phyloP scores from a whole-genome alignment of 2,329 filamentous ascomycete species.

The Coniella lustricola region DNA sequence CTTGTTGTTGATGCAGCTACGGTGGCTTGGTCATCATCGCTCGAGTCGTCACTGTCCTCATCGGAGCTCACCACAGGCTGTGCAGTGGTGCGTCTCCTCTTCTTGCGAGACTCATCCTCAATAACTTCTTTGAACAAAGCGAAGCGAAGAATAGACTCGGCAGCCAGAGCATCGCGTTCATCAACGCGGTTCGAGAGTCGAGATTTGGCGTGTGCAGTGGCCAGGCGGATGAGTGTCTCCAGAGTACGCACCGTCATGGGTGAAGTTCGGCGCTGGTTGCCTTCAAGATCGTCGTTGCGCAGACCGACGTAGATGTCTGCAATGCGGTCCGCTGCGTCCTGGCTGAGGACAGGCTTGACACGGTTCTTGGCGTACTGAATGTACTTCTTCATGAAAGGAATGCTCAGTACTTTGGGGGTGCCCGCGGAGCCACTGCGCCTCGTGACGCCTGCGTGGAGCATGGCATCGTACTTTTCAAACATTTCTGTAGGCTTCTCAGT shows the following conservation, averaged over 20 bases:
- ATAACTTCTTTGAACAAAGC: conserved; percentile 96
- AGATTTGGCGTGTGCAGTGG: conserved; percentile 91
- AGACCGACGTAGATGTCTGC: conserved; percentile 85
- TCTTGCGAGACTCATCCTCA: conserved; percentile 70
- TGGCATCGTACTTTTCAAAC: conserved; percentile 91
- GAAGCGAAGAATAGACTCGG: conserved; percentile 85
- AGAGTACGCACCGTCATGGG: conserved; percentile 96
- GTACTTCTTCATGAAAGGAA: conserved; percentile 99
- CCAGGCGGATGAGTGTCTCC: conserved; percentile 95
- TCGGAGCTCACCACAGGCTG: conserved; percentile 46
- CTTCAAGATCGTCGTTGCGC: conserved; percentile 91
- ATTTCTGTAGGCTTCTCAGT: conserved; percentile 76
- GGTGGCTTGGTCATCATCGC: conserved; percentile 37
- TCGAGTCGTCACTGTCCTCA: conserved; percentile 52
- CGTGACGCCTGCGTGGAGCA: conserved; percentile 89
- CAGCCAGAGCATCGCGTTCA: conserved; percentile 78
- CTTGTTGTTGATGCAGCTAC: conserved; percentile 35
- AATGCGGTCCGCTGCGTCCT: conserved; percentile 87
- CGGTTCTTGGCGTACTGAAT: conserved; percentile 95
- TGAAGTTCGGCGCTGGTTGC: conserved; percentile 86
- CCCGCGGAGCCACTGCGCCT: conserved; percentile 68
- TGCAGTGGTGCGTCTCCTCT: conserved; percentile 60
- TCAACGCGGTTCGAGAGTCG: conserved; percentile 83
- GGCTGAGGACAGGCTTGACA: conserved; percentile 82
- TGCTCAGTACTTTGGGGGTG: conserved; percentile 82